phyloP scores from a whole-genome alignment of 768 basidiomycete genomes.

The Gymnopilus junonius region DNA sequence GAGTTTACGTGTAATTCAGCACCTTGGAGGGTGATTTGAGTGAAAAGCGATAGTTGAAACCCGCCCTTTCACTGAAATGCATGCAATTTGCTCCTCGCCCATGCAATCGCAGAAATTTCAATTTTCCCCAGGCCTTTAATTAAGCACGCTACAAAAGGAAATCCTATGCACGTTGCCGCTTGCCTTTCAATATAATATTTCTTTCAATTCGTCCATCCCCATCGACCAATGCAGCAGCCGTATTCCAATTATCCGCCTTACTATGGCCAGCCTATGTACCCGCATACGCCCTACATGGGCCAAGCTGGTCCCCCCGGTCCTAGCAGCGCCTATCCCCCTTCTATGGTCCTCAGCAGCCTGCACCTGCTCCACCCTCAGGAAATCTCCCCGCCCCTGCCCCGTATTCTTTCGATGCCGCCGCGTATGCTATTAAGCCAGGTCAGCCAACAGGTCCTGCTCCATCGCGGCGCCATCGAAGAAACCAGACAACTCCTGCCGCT shows the following conservation, averaged over 20 bases:
- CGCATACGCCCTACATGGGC: constrained; percentile 40
- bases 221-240: constrained; percentile 34
- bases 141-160: constrained; percentile 38
- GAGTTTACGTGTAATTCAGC: constrained; percentile 18
- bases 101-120: too few relatives aligned
- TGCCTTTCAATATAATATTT: constrained; percentile 18
- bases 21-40: background rate
- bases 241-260: constrained; percentile 46
- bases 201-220: constrained; percentile 13
- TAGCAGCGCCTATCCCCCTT: constrained; percentile 43
- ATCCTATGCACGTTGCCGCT: constrained; percentile 29
- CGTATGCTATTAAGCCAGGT: constrained; percentile 25
- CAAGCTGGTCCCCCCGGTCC: constrained; percentile 26
- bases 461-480: constrained; percentile 46
- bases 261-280: constrained; percentile 50
- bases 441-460: constrained; percentile 30
- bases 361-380: constrained; percentile 21
- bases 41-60: background rate
- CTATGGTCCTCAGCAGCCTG: constrained; percentile 34
- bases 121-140: constrained; percentile 10
- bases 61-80: background rate
- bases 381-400: constrained; percentile 26
- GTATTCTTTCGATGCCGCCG: constrained; percentile 35
- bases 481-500: constrained; percentile 21
- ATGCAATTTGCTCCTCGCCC: too few relatives aligned